These are phyloP conservation scores for Pseudogymnoascus sp. DNA, from an alignment of 2,329 filamentous ascomycete genomes.

Conservation along the genomic window DNA sequence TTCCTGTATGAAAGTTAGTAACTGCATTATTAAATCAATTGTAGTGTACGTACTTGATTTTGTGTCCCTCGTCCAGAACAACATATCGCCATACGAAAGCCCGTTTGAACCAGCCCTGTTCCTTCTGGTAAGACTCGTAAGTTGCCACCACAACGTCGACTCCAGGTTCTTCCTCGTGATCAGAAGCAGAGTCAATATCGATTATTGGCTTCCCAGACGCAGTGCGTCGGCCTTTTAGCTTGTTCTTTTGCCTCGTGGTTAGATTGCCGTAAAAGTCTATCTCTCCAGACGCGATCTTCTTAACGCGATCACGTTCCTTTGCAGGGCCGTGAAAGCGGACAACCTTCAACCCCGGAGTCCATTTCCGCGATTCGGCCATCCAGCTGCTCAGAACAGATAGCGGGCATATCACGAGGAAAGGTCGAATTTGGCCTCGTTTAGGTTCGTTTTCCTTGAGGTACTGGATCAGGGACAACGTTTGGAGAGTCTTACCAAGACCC, in stretches of 20 bases:
- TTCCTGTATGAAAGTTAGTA: constrained; percentile 26
- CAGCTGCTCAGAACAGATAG: constrained; percentile 43
- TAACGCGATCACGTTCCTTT: constrained; percentile 37
- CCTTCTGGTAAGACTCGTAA: constrained; percentile 40
- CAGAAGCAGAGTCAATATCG: constrained; percentile 23
- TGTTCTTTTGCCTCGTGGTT: constrained; percentile 24
- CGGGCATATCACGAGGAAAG: constrained; percentile 42
- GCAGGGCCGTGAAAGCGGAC: constrained; percentile 41
- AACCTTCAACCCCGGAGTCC: constrained; percentile 39
- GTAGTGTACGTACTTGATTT: constrained; percentile 27
- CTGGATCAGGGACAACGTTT: constrained; percentile 43
- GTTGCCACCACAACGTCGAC: constrained; percentile 42
- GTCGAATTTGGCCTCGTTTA: constrained; percentile 32
- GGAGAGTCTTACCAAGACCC: constrained; percentile 43
- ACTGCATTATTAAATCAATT: constrained; percentile 14
- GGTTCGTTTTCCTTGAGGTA: constrained; percentile 36
- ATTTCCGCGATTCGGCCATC: constrained; percentile 40
- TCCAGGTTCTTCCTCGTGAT: constrained; percentile 24
- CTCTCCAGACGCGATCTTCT: constrained; percentile 39
- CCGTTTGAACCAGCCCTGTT: constrained; percentile 42
- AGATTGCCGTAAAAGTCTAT: constrained; percentile 38
- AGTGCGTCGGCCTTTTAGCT: constrained; percentile 20
- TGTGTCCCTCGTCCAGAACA: constrained; percentile 47
- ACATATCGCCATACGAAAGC: constrained; percentile 45
- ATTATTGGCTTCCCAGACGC: constrained; percentile 18